Evolutionary conservation across 2,329 filamentous ascomycete species (phyloP).

Genomic region (Penicillium sp.): DNA sequence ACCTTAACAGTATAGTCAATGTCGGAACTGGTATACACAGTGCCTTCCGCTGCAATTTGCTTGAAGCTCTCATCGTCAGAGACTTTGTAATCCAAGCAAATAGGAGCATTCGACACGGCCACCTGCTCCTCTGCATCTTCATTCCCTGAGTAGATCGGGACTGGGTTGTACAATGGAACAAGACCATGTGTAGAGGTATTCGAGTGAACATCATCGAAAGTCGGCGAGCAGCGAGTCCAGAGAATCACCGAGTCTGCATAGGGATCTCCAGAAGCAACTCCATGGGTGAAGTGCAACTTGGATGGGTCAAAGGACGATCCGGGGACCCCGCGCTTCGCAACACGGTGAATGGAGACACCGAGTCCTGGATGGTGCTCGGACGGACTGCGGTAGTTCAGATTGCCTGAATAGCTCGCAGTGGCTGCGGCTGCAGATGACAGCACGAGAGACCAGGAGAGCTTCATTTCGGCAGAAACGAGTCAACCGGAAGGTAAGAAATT

Average conservation of each 20-base stretch:
- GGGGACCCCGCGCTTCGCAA: conserved; percentile 46
- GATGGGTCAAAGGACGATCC: conserved; percentile 38
- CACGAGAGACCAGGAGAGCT: conserved; percentile 2
- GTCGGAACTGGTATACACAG: conserved; percentile 61
- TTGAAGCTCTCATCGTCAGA: conserved; percentile 42
- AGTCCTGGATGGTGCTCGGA: conserved; percentile 56
- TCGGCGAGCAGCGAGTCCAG: conserved; percentile 38
- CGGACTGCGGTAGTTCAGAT: conserved; percentile 60
- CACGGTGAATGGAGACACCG: conserved; percentile 56
- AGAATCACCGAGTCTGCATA: conserved; percentile 39
- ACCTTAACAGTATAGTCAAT: conserved; percentile 69
- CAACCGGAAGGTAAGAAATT: neutral
- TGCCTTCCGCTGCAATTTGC: conserved; percentile 48
- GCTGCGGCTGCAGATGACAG: conserved; percentile 1
- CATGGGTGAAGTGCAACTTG: conserved; percentile 56
- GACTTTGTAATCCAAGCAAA: conserved; percentile 61
- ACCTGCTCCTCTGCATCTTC: conserved; percentile 32
- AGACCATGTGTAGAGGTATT: conserved; percentile 51
- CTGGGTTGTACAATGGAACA: conserved; percentile 44
- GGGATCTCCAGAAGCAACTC: conserved; percentile 45
- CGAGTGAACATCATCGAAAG: conserved; percentile 40
- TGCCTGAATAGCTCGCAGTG: conserved; percentile 27
- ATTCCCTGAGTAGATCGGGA: conserved; percentile 1
- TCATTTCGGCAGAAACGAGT: neutral
- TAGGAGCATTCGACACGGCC: conserved; percentile 50